Percentiles rank a stretch among this genome's conserved stretches.
Conservation (phyloP, 2,329 filamentous ascomycete genomes). For the Echinosphaeria canescens region DNA sequence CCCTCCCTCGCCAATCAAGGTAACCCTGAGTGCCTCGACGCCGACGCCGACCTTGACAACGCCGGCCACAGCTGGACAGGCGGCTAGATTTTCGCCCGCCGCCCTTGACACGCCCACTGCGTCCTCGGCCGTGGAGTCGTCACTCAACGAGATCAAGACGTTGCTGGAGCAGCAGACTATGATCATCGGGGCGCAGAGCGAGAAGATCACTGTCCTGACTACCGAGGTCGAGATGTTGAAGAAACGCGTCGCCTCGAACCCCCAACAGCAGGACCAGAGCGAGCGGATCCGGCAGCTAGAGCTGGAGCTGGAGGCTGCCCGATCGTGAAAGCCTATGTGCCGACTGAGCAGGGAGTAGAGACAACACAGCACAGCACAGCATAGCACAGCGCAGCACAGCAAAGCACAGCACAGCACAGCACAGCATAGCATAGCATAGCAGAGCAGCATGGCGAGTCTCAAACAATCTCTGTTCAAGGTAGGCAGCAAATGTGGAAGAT, state of each 20-base stretch:
- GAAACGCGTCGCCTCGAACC: slow-evolving; percentile 36
- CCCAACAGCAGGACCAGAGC: slow-evolving; percentile 36
- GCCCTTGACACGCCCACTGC: slow-evolving; percentile 13
- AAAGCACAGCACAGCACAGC: no score
- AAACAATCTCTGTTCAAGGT: no score
- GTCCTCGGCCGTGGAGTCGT: slow-evolving; percentile 34
- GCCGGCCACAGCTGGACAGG: slow-evolving; percentile 10
- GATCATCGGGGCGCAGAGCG: slow-evolving; percentile 56
- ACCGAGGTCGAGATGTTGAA: slow-evolving; percentile 64
- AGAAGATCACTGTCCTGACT: slow-evolving; percentile 50
- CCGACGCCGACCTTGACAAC: slow-evolving; percentile 13
- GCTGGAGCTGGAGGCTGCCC: slow-evolving; percentile 41
- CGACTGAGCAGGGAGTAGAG: not conserved
- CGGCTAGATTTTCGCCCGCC: no score
- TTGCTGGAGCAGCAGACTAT: slow-evolving; percentile 57
- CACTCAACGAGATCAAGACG: slow-evolving; percentile 56
- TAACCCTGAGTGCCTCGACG: slow-evolving; percentile 14
- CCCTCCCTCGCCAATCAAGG: slow-evolving; percentile 21
- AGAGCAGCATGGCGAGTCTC: no score
- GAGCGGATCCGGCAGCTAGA: slow-evolving; percentile 47
- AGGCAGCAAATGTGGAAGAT: no score
- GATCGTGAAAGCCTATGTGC: slow-evolving; percentile 19
- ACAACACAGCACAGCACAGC: not conserved
- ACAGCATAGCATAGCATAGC: no score
- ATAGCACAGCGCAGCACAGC: not conserved